phyloP scores from a whole-genome alignment of 495 filamentous ascomycete genomes.

The Penicillium diatomitis region DNA sequence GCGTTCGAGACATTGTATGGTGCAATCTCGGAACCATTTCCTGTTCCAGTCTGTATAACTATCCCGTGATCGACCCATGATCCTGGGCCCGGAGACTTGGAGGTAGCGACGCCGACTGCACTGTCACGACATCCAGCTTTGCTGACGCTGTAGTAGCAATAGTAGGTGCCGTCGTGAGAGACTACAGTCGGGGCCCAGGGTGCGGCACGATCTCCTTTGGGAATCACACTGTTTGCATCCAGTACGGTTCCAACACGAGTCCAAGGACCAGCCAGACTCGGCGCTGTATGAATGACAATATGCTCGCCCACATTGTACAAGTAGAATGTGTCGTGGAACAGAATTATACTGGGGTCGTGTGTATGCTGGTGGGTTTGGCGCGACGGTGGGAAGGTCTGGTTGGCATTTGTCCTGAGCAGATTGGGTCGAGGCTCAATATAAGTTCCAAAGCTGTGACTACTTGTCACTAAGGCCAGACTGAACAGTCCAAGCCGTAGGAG shows the following conservation, averaged over 20 bases:
- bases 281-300: slow-evolving; percentile 27
- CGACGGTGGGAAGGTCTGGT: slow-evolving; percentile 16
- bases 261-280: slow-evolving; percentile 34
- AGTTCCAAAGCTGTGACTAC: slow-evolving; percentile 7
- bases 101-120: slow-evolving; percentile 65
- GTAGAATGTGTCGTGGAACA: slow-evolving; percentile 24
- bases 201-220: slow-evolving; percentile 27
- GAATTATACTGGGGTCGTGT: slow-evolving; percentile 35
- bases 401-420: not conserved
- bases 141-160: slow-evolving; percentile 66
- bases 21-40: slow-evolving; percentile 32
- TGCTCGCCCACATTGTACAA: slow-evolving; percentile 28
- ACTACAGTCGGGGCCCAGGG: slow-evolving; percentile 56
- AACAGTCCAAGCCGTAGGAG: slow-evolving; percentile 13
- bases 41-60: slow-evolving; percentile 33
- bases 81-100: slow-evolving; percentile 47
- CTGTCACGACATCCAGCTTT: slow-evolving; percentile 57
- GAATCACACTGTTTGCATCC: slow-evolving; percentile 29
- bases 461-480: slow-evolving; percentile 12
- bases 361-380: slow-evolving; percentile 26
- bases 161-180: slow-evolving; percentile 47
- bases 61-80: slow-evolving; percentile 46
- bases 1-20: slow-evolving; percentile 54
- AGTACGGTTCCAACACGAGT: slow-evolving; percentile 27
- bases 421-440: not conserved